phyloP scores from a whole-genome alignment of 2,329 filamentous ascomycete species.

The Sporothrix globosa region DNA sequence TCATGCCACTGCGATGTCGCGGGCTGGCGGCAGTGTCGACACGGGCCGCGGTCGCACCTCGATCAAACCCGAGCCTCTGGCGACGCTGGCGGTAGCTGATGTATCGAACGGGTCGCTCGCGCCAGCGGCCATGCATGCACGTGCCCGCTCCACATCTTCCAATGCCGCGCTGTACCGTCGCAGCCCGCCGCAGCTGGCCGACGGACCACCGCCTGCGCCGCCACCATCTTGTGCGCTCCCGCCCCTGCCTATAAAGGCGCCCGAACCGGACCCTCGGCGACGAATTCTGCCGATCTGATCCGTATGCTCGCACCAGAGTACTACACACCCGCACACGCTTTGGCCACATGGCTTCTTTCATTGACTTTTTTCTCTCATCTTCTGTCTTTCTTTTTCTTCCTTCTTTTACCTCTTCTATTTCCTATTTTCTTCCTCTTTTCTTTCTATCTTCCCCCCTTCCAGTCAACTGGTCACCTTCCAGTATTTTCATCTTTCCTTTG shows the following conservation, averaged over 20 bases:
- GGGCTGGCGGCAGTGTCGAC: conserved; percentile 14
- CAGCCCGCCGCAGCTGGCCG: conserved; percentile 56
- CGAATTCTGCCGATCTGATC: conserved; percentile 13
- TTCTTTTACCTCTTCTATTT: not conserved
- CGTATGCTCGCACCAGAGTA: not conserved
- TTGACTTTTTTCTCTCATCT: not conserved
- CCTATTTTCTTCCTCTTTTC: not conserved
- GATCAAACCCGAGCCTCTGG: conserved; percentile 31
- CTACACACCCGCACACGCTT: conserved; percentile 4
- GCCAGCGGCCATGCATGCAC: conserved; percentile 38
- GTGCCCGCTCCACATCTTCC: conserved; percentile 35
- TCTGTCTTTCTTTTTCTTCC: not conserved
- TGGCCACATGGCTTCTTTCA: not conserved
- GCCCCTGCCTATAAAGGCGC: conserved; percentile 42
- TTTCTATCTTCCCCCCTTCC: not conserved
- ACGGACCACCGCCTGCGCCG: conserved; percentile 57
- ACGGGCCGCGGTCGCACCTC: conserved; percentile 3
- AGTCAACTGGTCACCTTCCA: not conserved
- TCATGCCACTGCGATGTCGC: conserved; percentile 9
- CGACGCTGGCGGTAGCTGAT: not conserved
- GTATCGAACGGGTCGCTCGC: conserved; percentile 19
- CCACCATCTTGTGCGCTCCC: conserved; percentile 60
- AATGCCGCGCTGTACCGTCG: conserved; percentile 44
- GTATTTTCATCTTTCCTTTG: conserved; percentile 21
- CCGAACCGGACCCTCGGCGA: conserved; percentile 11